These are phyloP conservation scores for Tetracentron sinense DNA, from an alignment of 164 flowering plant species.

Conservation along the genomic window DNA sequence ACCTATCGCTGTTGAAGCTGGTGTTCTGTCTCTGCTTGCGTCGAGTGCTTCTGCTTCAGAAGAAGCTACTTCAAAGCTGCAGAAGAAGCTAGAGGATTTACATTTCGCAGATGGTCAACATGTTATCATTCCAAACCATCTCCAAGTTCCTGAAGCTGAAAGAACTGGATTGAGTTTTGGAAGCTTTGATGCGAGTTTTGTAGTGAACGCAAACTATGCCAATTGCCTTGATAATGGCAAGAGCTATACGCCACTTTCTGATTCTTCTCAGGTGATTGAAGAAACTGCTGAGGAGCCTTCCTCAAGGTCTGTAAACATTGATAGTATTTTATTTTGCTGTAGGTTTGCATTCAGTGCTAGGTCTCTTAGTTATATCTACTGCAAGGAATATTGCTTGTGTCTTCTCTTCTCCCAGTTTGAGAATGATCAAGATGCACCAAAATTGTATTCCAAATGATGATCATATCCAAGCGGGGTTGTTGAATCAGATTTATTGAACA, in stretches of 20 bases:
- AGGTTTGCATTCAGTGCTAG: too few relatives aligned
- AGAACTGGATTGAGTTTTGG: slow-evolving; percentile 78
- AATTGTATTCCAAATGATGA: background rate
- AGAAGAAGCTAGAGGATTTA: slow-evolving; percentile 53
- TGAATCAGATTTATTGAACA: background rate
- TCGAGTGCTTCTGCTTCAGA: slow-evolving; percentile 27
- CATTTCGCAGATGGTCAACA: slow-evolving; percentile 49
- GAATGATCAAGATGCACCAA: background rate
- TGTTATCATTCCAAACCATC: slow-evolving; percentile 84
- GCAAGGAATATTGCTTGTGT: background rate
- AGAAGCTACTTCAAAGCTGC: slow-evolving; percentile 43
- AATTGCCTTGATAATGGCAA: slow-evolving; percentile 46
- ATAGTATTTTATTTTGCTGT: background rate
- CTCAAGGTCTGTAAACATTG: slow-evolving; percentile 40
- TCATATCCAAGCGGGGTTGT: background rate
- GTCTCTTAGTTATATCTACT: background rate
- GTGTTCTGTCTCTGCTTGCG: slow-evolving; percentile 20
- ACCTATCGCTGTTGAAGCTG: slow-evolving; percentile 31
- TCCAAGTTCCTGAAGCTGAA: slow-evolving; percentile 83
- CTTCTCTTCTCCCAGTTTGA: background rate
- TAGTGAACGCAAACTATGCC: slow-evolving; percentile 25
- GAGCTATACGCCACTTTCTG: slow-evolving; percentile 47
- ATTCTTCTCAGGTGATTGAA: slow-evolving; percentile 54
- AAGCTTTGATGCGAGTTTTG: slow-evolving; percentile 76
- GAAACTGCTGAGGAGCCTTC: slow-evolving; percentile 48